Evolutionary conservation across 2,329 filamentous ascomycete genomes (phyloP).

Genomic region (Tolypocladium pustulatum): DNA sequence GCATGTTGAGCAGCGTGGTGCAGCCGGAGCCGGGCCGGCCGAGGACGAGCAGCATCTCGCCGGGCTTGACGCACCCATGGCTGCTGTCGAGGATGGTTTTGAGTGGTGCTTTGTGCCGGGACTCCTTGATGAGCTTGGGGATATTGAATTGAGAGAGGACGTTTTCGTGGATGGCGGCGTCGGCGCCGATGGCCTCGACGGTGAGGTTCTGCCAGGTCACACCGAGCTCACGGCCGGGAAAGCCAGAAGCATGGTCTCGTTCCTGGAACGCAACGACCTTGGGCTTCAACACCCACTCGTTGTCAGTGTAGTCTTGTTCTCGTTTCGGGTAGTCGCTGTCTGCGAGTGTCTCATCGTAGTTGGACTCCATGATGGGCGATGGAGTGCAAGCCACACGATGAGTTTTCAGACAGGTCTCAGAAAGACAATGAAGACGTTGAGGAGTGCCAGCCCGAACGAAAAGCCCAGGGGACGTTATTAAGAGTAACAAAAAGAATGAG

Average conservation of each 20-base stretch:
- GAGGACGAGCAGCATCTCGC: slow-evolving; percentile 61
- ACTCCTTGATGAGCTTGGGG: slow-evolving; percentile 40
- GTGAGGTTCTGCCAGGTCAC: slow-evolving; percentile 55
- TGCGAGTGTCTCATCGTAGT: slow-evolving; percentile 13
- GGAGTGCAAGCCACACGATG: not conserved
- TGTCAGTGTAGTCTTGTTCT: slow-evolving; percentile 5
- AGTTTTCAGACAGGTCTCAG: not conserved
- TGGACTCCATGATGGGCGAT: slow-evolving; percentile 15
- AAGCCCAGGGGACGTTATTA: too few relatives aligned
- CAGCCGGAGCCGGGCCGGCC: slow-evolving; percentile 61
- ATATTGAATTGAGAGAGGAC: slow-evolving; percentile 50
- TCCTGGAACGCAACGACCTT: slow-evolving; percentile 32
- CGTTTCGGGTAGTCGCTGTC: slow-evolving; percentile 9
- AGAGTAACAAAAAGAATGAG: not conserved
- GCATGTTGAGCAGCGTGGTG: slow-evolving; percentile 59
- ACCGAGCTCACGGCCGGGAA: slow-evolving; percentile 42
- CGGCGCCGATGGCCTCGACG: slow-evolving; percentile 49
- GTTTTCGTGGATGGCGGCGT: slow-evolving; percentile 56
- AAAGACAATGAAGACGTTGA: not conserved
- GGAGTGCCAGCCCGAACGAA: not conserved
- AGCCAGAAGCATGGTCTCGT: slow-evolving; percentile 32
- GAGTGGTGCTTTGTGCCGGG: slow-evolving; percentile 43
- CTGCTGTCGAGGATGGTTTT: slow-evolving; percentile 55
- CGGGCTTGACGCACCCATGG: slow-evolving; percentile 60
- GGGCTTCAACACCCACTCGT: slow-evolving; percentile 36